Evolutionary conservation across 495 filamentous ascomycete species (phyloP).

Genomic region (Aspergillus egyptiacus): DNA sequence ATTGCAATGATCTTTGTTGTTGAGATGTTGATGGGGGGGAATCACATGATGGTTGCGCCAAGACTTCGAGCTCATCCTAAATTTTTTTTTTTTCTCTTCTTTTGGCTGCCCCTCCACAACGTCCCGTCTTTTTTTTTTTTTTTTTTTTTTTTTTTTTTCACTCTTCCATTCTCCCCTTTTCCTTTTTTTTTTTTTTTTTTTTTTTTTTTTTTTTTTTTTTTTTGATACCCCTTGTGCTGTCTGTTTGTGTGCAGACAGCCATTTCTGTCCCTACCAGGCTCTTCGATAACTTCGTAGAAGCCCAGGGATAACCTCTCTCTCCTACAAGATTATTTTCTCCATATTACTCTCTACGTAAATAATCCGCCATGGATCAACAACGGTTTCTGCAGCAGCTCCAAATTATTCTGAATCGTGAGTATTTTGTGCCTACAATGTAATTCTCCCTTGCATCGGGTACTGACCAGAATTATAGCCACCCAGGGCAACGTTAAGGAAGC

Average conservation of each 20-base stretch:
- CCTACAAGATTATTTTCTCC: slow-evolving; percentile 11
- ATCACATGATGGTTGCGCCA: slow-evolving; percentile 12
- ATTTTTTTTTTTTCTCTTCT: slow-evolving; percentile 20
- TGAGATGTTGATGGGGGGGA: neutral
- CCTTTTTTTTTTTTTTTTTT: slow-evolving; percentile 23
- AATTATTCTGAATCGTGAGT: slow-evolving; percentile 69
- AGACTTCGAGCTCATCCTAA: slow-evolving; percentile 9
- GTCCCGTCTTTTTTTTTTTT: slow-evolving; percentile 17
- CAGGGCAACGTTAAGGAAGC: slow-evolving; percentile 70
- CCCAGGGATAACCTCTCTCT: slow-evolving; percentile 23
- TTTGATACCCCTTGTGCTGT: slow-evolving; percentile 39
- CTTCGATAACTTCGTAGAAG: slow-evolving; percentile 14
- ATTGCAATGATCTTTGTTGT: too few relatives aligned
- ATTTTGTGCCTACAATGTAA: neutral
- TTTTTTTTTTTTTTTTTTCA: slow-evolving; percentile 15
- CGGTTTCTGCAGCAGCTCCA: slow-evolving; percentile 67
- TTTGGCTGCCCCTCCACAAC: slow-evolving; percentile 19
- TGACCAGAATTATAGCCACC: slow-evolving; percentile 25
- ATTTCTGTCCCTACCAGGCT: slow-evolving; percentile 18
- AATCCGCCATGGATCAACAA: slow-evolving; percentile 62
- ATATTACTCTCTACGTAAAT: slow-evolving; percentile 6
- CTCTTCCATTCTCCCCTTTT: slow-evolving; percentile 16
- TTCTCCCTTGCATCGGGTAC: neutral
- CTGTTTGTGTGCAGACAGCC: slow-evolving; percentile 34
- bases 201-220: slow-evolving; percentile 25